phyloP scores from a whole-genome alignment of 768 basidiomycete species.

The Myochromella boudieri region DNA sequence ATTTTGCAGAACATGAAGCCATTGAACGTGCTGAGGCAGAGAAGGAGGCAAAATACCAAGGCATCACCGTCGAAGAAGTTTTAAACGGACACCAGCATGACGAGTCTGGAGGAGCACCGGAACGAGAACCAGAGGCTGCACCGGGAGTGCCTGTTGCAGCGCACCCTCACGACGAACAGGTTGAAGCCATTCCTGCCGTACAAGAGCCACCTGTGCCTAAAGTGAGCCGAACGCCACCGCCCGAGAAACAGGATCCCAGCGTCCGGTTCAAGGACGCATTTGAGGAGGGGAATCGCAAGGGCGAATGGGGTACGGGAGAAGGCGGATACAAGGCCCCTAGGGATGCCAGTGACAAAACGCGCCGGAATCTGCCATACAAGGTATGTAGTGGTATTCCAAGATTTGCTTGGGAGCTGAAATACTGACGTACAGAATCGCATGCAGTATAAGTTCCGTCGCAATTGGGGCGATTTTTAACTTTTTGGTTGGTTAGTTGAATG shows the following conservation, averaged over 20 bases:
- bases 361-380: slow-evolving; percentile 89
- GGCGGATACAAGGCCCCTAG: slow-evolving; percentile 74
- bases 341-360: slow-evolving; percentile 73
- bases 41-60: slow-evolving; percentile 82
- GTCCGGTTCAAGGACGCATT: slow-evolving; percentile 58
- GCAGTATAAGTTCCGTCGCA: slow-evolving; percentile 89
- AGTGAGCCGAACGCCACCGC: slow-evolving; percentile 56
- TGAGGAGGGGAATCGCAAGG: slow-evolving; percentile 50
- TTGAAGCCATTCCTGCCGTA: slow-evolving; percentile 20
- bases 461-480: slow-evolving; percentile 81
- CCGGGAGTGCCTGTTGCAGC: slow-evolving; percentile 17
- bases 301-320: slow-evolving; percentile 72
- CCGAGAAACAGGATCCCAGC: slow-evolving; percentile 69
- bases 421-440: slow-evolving; percentile 58
- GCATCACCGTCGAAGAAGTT: slow-evolving; percentile 75
- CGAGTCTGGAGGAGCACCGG: slow-evolving; percentile 8
- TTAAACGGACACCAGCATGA: slow-evolving; percentile 48
- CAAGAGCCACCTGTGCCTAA: slow-evolving; percentile 39
- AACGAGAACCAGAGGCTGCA: slow-evolving; percentile 18
- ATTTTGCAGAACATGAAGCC: slow-evolving; percentile 84
- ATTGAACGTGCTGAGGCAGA: slow-evolving; percentile 87
- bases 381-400: slow-evolving; percentile 36
- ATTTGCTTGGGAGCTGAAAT: slow-evolving; percentile 21
- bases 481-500: not conserved
- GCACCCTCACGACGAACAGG: slow-evolving; percentile 38